A percentile compares a stretch with the other conserved stretches of the same genome.
Conservation (phyloP, 78 protist genomes). For the Speleostelium caveatum region DNA sequence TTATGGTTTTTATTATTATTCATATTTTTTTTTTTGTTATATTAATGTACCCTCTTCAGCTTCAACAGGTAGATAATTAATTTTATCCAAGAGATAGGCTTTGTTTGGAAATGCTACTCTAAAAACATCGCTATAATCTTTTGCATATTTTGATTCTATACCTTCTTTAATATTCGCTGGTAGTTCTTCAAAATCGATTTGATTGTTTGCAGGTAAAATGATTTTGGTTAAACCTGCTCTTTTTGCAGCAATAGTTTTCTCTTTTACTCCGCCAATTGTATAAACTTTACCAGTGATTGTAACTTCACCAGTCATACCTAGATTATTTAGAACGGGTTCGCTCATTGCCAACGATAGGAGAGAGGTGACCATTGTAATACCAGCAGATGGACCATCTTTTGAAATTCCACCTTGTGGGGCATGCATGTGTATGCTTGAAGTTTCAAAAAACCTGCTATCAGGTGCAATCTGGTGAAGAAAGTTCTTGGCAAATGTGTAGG, state of each 20-base stretch:
- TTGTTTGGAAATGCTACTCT: conserved; percentile 65
- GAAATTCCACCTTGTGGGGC: conserved; percentile 93
- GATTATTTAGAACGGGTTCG: conserved; percentile 69
- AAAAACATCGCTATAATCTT: conserved; percentile 85
- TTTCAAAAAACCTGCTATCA: conserved; percentile 44
- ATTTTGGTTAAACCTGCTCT: conserved; percentile 68
- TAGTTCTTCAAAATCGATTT: conserved; percentile 88
- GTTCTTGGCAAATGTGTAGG: conserved; percentile 86
- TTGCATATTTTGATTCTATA: conserved; percentile 79
- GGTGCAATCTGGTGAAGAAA: conserved; percentile 45
- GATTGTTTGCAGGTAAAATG: conserved; percentile 41
- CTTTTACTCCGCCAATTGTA: conserved; percentile 96
- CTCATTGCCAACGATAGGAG: conserved; percentile 90
- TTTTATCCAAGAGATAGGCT: conserved; percentile 19
- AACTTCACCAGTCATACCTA: conserved; percentile 97
- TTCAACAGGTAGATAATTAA: no score
- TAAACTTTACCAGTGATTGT: conserved; percentile 86
- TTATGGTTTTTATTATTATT: no score
- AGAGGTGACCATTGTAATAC: conserved; percentile 90
- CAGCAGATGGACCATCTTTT: conserved; percentile 98
- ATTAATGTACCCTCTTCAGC: no score
- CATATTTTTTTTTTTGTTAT: no score
- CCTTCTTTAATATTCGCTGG: conserved; percentile 79
- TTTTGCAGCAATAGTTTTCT: conserved; percentile 94
- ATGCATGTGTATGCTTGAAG: conserved; percentile 89